A percentile compares a stretch with the other conserved stretches of the same genome.
Evolutionary conservation across 1,284 basidiomycete genomes (phyloP).

Genomic region (Chondrostereum purpureum): DNA sequence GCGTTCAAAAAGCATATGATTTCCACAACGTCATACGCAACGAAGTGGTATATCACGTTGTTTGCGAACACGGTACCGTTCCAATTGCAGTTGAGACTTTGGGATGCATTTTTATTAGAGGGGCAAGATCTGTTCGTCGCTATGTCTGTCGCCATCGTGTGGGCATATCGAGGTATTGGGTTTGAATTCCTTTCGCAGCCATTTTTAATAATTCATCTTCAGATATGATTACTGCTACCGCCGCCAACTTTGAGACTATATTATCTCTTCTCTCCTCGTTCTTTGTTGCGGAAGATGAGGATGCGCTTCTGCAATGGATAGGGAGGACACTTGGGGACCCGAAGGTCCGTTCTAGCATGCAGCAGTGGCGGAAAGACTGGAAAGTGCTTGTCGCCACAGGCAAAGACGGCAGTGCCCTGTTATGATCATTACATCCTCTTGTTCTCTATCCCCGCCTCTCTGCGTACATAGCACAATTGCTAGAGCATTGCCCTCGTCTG

Average conservation of each 20-base stretch:
- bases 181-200: conserved; percentile 2
- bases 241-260: conserved; percentile 88
- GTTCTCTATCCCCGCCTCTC: background rate
- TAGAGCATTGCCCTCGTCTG: too few relatives aligned
- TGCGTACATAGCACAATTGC: background rate
- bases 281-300: conserved; percentile 86
- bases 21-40: conserved; percentile 90
- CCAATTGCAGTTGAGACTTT: conserved; percentile 87
- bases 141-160: conserved; percentile 82
- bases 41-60: conserved; percentile 99
- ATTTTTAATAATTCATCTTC: conserved; percentile 6
- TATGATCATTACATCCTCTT: conserved; percentile 34
- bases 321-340: conserved; percentile 64
- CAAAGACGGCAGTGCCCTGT: conserved; percentile 55
- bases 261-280: conserved; percentile 85
- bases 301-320: conserved; percentile 76
- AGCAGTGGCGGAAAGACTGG: conserved; percentile 71
- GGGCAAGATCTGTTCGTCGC: conserved; percentile 87
- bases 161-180: conserved; percentile 78
- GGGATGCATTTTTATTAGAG: conserved; percentile 91
- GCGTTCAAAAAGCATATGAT: conserved; percentile 86
- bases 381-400: conserved; percentile 57
- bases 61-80: conserved; percentile 96
- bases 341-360: conserved; percentile 66
- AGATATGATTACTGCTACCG: conserved; percentile 72